A percentile compares a stretch with the other conserved stretches of the same genome.
Evolutionary conservation across 75 land plant genomes (phyloP).

Genomic region (Larix kaempferi): DNA sequence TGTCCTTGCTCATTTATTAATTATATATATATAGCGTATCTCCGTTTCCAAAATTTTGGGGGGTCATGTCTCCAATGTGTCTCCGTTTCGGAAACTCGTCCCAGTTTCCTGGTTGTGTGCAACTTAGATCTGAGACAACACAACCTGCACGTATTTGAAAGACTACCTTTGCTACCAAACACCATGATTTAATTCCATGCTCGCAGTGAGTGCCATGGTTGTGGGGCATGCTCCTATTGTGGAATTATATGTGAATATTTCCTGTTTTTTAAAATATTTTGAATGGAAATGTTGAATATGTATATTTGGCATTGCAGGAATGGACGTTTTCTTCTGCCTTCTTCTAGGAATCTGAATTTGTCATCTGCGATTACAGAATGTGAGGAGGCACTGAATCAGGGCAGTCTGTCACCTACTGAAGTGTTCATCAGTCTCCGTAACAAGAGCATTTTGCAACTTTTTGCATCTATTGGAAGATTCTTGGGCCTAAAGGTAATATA

Average conservation of each 20-base stretch:
- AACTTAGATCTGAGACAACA: neutral
- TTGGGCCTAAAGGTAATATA: conserved; percentile 74
- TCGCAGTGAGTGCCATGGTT: neutral
- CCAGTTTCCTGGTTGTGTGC: too few species aligned
- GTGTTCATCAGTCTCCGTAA: conserved; percentile 78
- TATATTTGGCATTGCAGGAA: conserved; percentile 48
- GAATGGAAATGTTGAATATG: conserved; percentile 2
- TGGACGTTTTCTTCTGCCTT: conserved; percentile 79
- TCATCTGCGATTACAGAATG: conserved; percentile 57
- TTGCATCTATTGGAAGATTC: conserved; percentile 78
- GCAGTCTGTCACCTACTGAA: conserved; percentile 59
- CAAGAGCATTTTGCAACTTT: conserved; percentile 75
- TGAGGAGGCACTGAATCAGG: conserved; percentile 89
- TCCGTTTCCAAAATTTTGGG: too few species aligned
- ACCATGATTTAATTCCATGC: neutral
- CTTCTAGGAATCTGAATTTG: conserved; percentile 56
- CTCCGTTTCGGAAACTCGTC: too few species aligned
- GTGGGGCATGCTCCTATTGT: neutral
- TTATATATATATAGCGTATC: too few species aligned
- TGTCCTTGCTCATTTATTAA: too few species aligned
- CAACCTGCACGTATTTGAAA: neutral
- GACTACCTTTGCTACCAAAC: too few species aligned
- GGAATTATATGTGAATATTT: neutral
- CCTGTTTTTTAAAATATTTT: neutral
- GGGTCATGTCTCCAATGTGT: too few species aligned